Conservation (phyloP, 371 early-diverging fungal species). For the Furculomyces boomerangus region DNA sequence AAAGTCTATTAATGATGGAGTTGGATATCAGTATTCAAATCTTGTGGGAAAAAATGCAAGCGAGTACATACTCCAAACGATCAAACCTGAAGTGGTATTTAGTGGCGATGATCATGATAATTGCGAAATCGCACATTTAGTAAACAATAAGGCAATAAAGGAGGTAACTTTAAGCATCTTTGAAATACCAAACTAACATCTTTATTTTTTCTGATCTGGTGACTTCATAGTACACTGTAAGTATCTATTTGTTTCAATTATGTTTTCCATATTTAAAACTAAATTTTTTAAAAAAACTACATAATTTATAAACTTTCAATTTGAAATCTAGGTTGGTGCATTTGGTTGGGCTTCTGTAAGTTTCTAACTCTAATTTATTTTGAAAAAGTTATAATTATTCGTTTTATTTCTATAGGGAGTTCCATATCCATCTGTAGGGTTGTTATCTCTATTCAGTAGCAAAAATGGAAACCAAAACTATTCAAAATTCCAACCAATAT, state of each 20-base stretch:
- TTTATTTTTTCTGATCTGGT: background rate
- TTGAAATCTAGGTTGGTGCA: background rate
- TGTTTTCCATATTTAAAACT: background rate
- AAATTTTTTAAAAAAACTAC: background rate
- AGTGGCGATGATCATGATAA: slow-evolving; percentile 90
- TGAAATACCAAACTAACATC: background rate
- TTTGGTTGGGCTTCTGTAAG: slow-evolving; percentile 3
- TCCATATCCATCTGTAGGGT: background rate
- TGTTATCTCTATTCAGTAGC: background rate
- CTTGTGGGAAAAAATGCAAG: slow-evolving; percentile 37
- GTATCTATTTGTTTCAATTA: background rate
- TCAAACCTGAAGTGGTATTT: slow-evolving; percentile 51
- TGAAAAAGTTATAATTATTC: too few relatives aligned
- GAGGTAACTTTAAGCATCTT: background rate
- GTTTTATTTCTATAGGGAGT: background rate
- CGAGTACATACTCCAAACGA: slow-evolving; percentile 28
- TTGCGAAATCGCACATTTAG: slow-evolving; percentile 41
- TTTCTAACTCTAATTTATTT: too few relatives aligned
- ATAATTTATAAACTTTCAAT: background rate
- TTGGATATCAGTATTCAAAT: slow-evolving; percentile 68
- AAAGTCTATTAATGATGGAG: slow-evolving; percentile 3
- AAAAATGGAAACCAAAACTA: background rate
- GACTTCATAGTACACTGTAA: background rate
- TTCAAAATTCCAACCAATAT: background rate
- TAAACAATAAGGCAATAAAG: background rate